These are phyloP conservation scores for Arthrobotrys conoides DNA, from an alignment of 2,329 filamentous ascomycete species.

Conservation along the genomic window DNA sequence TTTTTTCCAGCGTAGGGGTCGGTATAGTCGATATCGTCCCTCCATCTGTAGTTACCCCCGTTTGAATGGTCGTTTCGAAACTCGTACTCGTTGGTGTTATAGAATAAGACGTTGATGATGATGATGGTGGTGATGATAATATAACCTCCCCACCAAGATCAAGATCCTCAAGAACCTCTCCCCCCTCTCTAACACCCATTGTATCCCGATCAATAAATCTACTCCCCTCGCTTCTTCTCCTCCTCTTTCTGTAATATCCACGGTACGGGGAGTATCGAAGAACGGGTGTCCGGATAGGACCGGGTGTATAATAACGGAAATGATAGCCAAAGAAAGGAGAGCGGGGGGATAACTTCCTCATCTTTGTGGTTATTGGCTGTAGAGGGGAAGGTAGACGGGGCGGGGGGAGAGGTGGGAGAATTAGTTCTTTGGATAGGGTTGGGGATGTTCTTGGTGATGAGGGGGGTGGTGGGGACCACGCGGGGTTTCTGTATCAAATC, in stretches of 20 bases:
- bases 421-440: background rate
- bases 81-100: no score
- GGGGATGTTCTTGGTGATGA: background rate
- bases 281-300: background rate
- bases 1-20: background rate
- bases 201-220: background rate
- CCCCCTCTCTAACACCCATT: background rate
- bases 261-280: constrained; percentile 11
- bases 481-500: constrained; percentile 14
- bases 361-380: background rate
- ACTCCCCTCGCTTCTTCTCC: constrained; percentile 2
- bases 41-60: no score
- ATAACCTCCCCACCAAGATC: no score
- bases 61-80: background rate
- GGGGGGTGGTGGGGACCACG: constrained; percentile 11
- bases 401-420: background rate
- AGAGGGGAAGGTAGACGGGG: background rate
- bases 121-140: no score
- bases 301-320: constrained; percentile 24
- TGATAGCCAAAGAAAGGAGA: constrained; percentile 48
- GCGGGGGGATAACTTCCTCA: background rate
- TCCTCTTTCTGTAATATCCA: constrained; percentile 33
- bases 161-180: no score
- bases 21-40: no score
- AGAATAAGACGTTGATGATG: no score